Base-by-base conservation (phyloP, 257 asterid genomes). In the Solanum lignicaule region DNA sequence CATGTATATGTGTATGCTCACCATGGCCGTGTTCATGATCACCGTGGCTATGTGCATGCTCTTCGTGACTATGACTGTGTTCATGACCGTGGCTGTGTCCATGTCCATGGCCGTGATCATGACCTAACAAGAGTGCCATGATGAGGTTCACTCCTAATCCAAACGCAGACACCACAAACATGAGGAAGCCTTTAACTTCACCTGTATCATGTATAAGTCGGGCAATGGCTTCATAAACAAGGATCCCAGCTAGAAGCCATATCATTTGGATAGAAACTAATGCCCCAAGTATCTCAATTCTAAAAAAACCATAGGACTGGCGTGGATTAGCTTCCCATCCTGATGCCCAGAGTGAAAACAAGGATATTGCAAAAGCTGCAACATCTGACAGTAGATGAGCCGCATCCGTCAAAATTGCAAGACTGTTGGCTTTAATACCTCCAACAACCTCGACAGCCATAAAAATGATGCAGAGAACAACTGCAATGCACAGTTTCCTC, bases 291-390 rank as follows among this genome's bases (percentile, higher is more conserved):
- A 97, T 94, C 90, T 97, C 99, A 66, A 97, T 93, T 90, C 99
- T 90, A 62, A 93, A 95, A 87, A 95, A 97, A 0, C 99, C 99
- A 86, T 95, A 97, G 11, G 99, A 94, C 90, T 95, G 98, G 29
- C 98, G 98, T 0, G 98, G 98, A 83, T 90, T 97, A 27, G 99
- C 98, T 88, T 94, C 96, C 99, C 99, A 95, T 86, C 99, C 98
- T 8, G 98, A 93, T 16, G 98, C 99, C 99, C 99, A 97, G 68
- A 97, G 82, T 3, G 99, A 93, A 86, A 97, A 95, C 89, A 97
- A 88, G 10, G 99, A 95, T 86, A 95, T 95, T 9, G 99, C 98
- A 83, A 97, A 97, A 31, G 98, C 96, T 41, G 98, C 99, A 84
- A 97, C 98, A 83, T 95, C 99, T 6, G 99, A 95, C 11, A 97